A percentile compares a stretch with the other conserved stretches of the same genome.
phyloP scores from a whole-genome alignment of 495 filamentous ascomycete genomes.

The Penicillium ochrochloron region DNA sequence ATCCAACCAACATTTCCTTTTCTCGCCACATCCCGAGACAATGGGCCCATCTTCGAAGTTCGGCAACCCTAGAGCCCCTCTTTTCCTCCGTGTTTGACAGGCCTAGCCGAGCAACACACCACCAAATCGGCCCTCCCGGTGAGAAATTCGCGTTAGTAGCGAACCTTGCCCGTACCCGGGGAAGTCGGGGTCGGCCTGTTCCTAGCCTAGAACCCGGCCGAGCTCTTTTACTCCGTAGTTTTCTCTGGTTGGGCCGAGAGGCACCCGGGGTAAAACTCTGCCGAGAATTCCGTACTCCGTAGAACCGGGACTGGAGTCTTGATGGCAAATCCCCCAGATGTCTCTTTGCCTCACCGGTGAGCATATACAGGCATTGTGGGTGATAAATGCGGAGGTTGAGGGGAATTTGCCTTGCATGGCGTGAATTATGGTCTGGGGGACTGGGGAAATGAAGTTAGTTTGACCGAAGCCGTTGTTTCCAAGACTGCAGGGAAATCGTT shows the following conservation, averaged over 20 bases:
- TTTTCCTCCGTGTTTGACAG: conserved; percentile 1
- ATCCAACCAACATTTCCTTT: not conserved
- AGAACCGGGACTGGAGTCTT: not conserved
- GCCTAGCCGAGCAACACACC: conserved; percentile 1
- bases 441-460: not conserved
- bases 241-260: not conserved
- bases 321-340: not conserved
- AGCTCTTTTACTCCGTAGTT: not conserved
- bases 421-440: not conserved
- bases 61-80: not conserved
- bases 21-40: conserved; percentile 3
- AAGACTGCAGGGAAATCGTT: not conserved
- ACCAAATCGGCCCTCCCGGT: conserved; percentile 8
- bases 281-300: not conserved
- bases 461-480: not conserved
- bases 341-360: not conserved
- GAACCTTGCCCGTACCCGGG: conserved; percentile 5
- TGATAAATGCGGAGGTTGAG: not conserved
- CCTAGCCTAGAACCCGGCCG: not conserved
- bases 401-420: not conserved
- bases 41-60: conserved; percentile 6
- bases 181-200: conserved; percentile 7
- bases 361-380: not conserved
- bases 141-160: conserved; percentile 16
- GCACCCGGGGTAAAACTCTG: not conserved